Conservation (phyloP, 257 asterid genomes). For the Petrea volubilis region DNA sequence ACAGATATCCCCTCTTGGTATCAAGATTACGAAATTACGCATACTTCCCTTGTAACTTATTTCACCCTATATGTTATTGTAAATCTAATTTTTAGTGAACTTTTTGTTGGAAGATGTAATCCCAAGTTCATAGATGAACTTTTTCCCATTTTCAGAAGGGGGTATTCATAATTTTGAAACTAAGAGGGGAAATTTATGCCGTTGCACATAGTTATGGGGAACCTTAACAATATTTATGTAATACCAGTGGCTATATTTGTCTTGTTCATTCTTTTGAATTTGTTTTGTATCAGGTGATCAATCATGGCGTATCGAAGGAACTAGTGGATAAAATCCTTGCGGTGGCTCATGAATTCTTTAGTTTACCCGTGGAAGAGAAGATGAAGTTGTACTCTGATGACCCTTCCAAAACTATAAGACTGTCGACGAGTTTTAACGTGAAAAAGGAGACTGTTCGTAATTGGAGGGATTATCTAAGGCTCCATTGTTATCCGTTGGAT, state of each 20-base stretch:
- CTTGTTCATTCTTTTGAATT: neutral
- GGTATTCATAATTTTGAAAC: neutral
- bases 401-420: constrained; percentile 52
- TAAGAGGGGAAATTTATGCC: neutral
- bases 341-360: constrained; percentile 52
- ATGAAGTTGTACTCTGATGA: constrained; percentile 62
- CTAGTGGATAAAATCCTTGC: constrained; percentile 28
- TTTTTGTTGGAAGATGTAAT: too few species aligned
- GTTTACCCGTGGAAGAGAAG: constrained; percentile 57
- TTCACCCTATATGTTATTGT: too few species aligned
- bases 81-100: too few species aligned
- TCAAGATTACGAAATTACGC: too few species aligned
- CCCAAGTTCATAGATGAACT: too few species aligned
- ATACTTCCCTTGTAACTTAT: too few species aligned
- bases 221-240: neutral
- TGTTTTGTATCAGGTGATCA: constrained; percentile 42
- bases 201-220: too few species aligned
- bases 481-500: constrained; percentile 60
- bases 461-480: constrained; percentile 68
- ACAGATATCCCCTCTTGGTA: too few species aligned
- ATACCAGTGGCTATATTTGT: neutral
- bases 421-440: constrained; percentile 62
- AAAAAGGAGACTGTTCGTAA: constrained; percentile 58
- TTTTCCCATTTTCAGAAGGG: too few species aligned
- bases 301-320: constrained; percentile 49